phyloP scores from a whole-genome alignment of 1,284 basidiomycete species.

The Naganishia sp. region DNA sequence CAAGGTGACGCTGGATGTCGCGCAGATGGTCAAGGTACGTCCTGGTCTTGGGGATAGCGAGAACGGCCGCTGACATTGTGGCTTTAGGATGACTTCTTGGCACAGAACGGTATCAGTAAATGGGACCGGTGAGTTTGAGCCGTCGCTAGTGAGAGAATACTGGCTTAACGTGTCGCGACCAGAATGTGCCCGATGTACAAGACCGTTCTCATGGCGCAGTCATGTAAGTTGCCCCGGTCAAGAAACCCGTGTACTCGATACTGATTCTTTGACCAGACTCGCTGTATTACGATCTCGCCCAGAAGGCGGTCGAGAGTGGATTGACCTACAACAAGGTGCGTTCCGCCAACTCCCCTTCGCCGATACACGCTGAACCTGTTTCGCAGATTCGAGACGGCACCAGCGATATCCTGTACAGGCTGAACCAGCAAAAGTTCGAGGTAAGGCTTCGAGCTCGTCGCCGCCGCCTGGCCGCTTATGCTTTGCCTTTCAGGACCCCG shows the following conservation, averaged over 20 bases:
- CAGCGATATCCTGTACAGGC: slow-evolving; percentile 86
- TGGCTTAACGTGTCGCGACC: slow-evolving; percentile 72
- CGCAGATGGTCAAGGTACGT: slow-evolving; percentile 76
- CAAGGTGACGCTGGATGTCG: slow-evolving; percentile 98
- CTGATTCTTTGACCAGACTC: slow-evolving; percentile 81
- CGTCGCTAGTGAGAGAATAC: too few relatives aligned
- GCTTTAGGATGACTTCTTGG: slow-evolving; percentile 95
- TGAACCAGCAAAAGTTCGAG: slow-evolving; percentile 99
- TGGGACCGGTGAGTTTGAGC: slow-evolving; percentile 16
- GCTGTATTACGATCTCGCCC: slow-evolving; percentile 64
- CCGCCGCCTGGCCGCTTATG: slow-evolving; percentile 51
- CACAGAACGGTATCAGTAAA: slow-evolving; percentile 85
- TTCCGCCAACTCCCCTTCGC: slow-evolving; percentile 5
- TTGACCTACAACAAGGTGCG: slow-evolving; percentile 77
- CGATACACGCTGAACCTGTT: background rate
- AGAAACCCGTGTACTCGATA: background rate
- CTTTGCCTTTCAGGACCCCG: slow-evolving; percentile 58
- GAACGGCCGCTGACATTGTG: slow-evolving; percentile 60
- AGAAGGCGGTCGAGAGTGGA: slow-evolving; percentile 81
- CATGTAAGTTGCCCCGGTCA: background rate
- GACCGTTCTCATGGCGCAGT: slow-evolving; percentile 88
- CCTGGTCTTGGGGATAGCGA: slow-evolving; percentile 1
- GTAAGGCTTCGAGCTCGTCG: slow-evolving; percentile 43
- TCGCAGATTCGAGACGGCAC: slow-evolving; percentile 76
- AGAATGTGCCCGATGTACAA: slow-evolving; percentile 98